Evolutionary conservation across 2,329 filamentous ascomycete genomes (phyloP).

Genomic region (Graphilbum ipis-grandicollis): DNA sequence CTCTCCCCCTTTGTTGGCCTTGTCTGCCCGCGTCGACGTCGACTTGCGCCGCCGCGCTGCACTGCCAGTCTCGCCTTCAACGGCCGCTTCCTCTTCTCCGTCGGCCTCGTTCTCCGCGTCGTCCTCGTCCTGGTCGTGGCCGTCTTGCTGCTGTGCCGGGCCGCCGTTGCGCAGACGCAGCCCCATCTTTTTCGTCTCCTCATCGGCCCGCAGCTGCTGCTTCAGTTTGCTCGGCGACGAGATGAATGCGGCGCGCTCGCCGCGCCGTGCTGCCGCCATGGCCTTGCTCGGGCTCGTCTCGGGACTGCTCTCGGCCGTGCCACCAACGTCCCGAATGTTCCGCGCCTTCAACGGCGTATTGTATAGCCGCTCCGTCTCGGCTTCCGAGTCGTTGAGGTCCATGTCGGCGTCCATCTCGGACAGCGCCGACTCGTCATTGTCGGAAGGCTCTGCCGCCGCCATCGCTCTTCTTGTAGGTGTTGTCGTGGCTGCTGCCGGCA

Average conservation of each 20-base stretch:
- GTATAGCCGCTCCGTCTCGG: conserved; percentile 85
- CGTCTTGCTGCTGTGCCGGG: conserved; percentile 18
- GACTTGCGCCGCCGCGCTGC: conserved; percentile 9
- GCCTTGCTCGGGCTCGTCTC: conserved; percentile 34
- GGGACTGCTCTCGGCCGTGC: conserved; percentile 26
- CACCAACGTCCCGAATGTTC: conserved; percentile 13
- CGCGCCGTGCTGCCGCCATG: conserved; percentile 3
- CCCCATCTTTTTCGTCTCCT: too few relatives aligned
- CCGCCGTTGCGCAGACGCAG: too few relatives aligned
- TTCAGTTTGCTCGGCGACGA: conserved; percentile 62
- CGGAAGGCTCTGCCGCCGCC: too few relatives aligned
- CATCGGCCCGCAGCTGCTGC: conserved; percentile 27
- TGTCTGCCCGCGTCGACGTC: too few relatives aligned
- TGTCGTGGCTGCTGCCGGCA: too few relatives aligned
- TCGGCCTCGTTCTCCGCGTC: conserved; percentile 19
- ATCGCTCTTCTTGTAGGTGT: too few relatives aligned
- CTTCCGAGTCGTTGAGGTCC: conserved; percentile 57
- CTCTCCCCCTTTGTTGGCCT: too few relatives aligned
- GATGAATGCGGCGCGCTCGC: conserved; percentile 6
- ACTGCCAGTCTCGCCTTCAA: conserved; percentile 1
- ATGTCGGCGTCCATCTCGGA: conserved; percentile 32
- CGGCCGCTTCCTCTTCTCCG: conserved; percentile 7
- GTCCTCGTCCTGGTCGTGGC: conserved; percentile 16
- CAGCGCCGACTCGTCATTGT: conserved; percentile 24
- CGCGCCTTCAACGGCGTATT: conserved; percentile 54